Conservation (phyloP, 352 stramenopile genomes). For the Pythium pyrilobum region DNA sequence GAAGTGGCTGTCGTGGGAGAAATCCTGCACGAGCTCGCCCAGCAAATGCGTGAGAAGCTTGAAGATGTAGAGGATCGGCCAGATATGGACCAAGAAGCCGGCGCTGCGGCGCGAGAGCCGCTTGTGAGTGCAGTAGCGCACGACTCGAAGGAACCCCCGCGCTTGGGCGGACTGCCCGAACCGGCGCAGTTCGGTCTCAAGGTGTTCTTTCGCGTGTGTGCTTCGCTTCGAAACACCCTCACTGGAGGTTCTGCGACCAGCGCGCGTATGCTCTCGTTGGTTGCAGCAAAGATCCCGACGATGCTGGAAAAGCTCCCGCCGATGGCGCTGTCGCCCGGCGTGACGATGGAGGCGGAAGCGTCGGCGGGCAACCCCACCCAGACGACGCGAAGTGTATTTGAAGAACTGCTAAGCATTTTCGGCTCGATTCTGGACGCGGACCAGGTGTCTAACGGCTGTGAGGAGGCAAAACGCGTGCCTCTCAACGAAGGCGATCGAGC, state of each 20-base stretch:
- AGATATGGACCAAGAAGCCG: too few species aligned
- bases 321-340: conserved; percentile 47
- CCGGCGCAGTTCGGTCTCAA: conserved; percentile 51
- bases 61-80: too few species aligned
- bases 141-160: too few species aligned
- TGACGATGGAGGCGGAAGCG: conserved; percentile 15
- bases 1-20: neutral
- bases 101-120: too few species aligned
- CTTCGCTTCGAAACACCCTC: conserved; percentile 30
- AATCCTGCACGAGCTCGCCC: too few species aligned
- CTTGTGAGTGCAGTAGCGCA: too few species aligned
- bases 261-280: conserved; percentile 31
- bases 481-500: conserved; percentile 22
- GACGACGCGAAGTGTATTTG: conserved; percentile 48
- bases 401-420: conserved; percentile 48
- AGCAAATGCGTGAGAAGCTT: too few species aligned
- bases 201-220: conserved; percentile 68
- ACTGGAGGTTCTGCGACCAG: conserved; percentile 11
- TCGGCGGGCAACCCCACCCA: too few species aligned
- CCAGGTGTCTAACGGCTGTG: neutral
- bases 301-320: conserved; percentile 50
- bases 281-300: conserved; percentile 48
- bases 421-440: conserved; percentile 25
- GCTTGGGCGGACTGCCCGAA: conserved; percentile 33
- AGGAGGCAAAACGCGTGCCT: neutral